Evolutionary conservation across 164 flowering plant species (phyloP).

Genomic region (Kalanchoe fedtschenkoi): DNA sequence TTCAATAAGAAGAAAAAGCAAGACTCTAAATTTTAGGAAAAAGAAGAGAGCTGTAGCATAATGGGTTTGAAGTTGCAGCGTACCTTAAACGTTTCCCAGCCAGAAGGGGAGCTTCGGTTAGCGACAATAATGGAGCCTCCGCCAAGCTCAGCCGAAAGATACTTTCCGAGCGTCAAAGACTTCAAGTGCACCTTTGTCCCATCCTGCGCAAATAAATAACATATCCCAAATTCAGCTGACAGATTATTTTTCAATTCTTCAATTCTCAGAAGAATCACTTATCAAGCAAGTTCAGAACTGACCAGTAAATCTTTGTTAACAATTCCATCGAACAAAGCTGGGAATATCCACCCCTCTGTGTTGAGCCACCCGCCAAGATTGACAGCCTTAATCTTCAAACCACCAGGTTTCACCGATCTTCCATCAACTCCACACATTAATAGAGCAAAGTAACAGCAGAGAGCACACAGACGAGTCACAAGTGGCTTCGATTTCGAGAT

Average conservation of each 20-base stretch:
- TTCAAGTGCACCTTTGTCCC: constrained; percentile 46
- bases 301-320: constrained; percentile 39
- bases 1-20: constrained; percentile 11
- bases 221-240: neutral
- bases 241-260: no score
- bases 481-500: no score
- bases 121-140: constrained; percentile 48
- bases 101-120: constrained; percentile 26
- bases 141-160: constrained; percentile 44
- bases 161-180: constrained; percentile 42
- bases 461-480: no score
- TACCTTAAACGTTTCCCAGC: constrained; percentile 55
- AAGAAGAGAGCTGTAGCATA: neutral
- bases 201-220: constrained; percentile 42
- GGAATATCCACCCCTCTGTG: constrained; percentile 38
- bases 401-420: no score
- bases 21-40: neutral
- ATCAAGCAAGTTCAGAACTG: neutral
- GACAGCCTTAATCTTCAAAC: constrained; percentile 21
- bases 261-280: no score
- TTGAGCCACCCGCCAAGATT: constrained; percentile 48
- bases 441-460: neutral
- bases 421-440: neutral
- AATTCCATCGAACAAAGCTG: constrained; percentile 35
- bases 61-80: neutral